A percentile compares a stretch with the other conserved stretches of the same genome.
These are phyloP conservation scores for Cyclostephanos tholiformis DNA, from an alignment of 108 stramenopile genomes.

Conservation along the genomic window DNA sequence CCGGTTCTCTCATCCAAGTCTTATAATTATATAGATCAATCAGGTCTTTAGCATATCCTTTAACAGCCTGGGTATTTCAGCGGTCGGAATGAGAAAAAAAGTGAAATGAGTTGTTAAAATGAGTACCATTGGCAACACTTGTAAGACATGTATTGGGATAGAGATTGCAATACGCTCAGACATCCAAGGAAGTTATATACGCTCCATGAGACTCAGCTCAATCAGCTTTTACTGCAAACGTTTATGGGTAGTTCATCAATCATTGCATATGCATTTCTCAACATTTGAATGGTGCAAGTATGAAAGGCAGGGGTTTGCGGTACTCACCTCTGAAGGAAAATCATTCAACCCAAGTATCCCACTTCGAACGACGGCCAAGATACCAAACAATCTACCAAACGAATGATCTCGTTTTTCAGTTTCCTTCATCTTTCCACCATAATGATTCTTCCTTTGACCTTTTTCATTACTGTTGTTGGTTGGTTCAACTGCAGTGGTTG, in stretches of 20 bases:
- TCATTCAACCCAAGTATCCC: conserved; percentile 46
- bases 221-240: conserved; percentile 58
- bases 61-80: conserved; percentile 31
- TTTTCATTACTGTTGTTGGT: conserved; percentile 31
- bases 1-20: conserved; percentile 84
- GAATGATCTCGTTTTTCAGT: conserved; percentile 82
- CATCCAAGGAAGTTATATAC: conserved; percentile 48
- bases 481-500: conserved; percentile 33
- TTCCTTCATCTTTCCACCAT: conserved; percentile 67
- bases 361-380: conserved; percentile 72
- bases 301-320: neutral
- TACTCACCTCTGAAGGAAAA: conserved; percentile 35
- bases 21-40: conserved; percentile 74
- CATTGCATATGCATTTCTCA: conserved; percentile 29
- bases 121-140: neutral
- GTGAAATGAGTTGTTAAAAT: conserved; percentile 1
- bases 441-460: conserved; percentile 17
- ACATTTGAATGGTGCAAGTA: neutral
- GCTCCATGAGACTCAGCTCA: conserved; percentile 50
- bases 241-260: conserved; percentile 55
- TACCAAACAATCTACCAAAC: conserved; percentile 85
- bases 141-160: neutral
- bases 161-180: conserved; percentile 36
- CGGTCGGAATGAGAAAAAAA: conserved; percentile 12
- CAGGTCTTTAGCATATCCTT: conserved; percentile 56